A percentile compares a stretch with the other conserved stretches of the same genome.
phyloP scores from a whole-genome alignment of 352 stramenopile species.

The Globisporangium emineosum region DNA sequence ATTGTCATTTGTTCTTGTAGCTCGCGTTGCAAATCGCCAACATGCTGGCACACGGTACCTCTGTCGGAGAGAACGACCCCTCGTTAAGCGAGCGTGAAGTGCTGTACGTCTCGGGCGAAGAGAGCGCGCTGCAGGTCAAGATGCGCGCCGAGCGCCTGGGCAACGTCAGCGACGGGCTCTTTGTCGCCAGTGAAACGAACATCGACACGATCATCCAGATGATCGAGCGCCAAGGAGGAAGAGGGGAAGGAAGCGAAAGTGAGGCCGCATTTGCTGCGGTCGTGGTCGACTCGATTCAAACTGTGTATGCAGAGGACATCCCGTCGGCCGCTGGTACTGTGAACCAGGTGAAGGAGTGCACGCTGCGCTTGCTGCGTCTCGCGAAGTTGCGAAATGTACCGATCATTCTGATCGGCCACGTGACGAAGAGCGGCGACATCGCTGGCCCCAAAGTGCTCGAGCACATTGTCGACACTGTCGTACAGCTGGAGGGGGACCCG shows the following conservation, averaged over 20 bases:
- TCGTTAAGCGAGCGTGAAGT: conserved; percentile 48
- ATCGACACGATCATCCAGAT: conserved; percentile 68
- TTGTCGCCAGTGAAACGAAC: conserved; percentile 84
- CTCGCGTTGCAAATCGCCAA: conserved; percentile 93
- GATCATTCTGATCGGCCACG: conserved; percentile 95
- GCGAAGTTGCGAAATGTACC: conserved; percentile 91
- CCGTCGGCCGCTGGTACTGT: conserved; percentile 80
- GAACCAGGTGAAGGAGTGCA: conserved; percentile 95
- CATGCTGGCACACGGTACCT: conserved; percentile 50
- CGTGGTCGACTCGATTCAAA: conserved; percentile 97
- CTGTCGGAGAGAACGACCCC: conserved; percentile 1
- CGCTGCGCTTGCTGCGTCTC: conserved; percentile 90
- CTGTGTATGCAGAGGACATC: conserved; percentile 89
- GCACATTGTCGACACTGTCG: conserved; percentile 93
- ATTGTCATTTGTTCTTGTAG: conserved; percentile 18
- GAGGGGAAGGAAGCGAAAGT: not conserved
- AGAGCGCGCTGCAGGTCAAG: conserved; percentile 95
- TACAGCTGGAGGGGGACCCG: conserved; percentile 93
- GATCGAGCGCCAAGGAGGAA: conserved; percentile 24
- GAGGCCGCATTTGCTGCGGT: conserved; percentile 55
- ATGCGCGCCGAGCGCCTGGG: conserved; percentile 88
- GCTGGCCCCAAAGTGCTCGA: conserved; percentile 91
- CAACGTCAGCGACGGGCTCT: conserved; percentile 58
- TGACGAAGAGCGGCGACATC: conserved; percentile 97
- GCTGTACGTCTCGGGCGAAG: conserved; percentile 96